phyloP scores from a whole-genome alignment of 2,329 filamentous ascomycete species.

The Aspergillus nomiae region DNA sequence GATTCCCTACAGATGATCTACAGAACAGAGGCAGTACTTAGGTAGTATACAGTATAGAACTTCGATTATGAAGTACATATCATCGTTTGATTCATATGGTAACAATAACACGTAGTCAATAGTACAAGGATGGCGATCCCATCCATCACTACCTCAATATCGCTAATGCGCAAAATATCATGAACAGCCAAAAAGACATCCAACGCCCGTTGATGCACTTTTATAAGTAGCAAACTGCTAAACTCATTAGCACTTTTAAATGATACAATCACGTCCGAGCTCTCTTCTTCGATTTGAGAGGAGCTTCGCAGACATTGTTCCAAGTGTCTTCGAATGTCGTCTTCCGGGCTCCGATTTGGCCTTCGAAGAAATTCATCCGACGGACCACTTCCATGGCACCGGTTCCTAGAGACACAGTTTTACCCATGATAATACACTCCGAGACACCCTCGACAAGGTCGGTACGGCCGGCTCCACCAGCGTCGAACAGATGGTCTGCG shows the following conservation, averaged over 20 bases:
- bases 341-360: slow-evolving; percentile 60
- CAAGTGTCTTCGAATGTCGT: slow-evolving; percentile 68
- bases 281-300: slow-evolving; percentile 13
- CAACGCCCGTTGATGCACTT: slow-evolving; percentile 14
- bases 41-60: too few species aligned
- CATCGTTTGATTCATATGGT: slow-evolving; percentile 5
- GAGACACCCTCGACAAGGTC: slow-evolving; percentile 91
- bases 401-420: slow-evolving; percentile 88
- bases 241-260: slow-evolving; percentile 8
- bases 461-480: slow-evolving; percentile 86
- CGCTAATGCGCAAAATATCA: slow-evolving; percentile 15
- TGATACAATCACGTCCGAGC: slow-evolving; percentile 5
- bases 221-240: slow-evolving; percentile 5
- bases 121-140: slow-evolving; percentile 2
- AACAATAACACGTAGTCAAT: slow-evolving; percentile 2
- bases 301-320: slow-evolving; percentile 23
- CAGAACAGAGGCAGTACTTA: too few species aligned
- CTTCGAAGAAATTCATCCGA: slow-evolving; percentile 66
- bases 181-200: slow-evolving; percentile 3
- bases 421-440: slow-evolving; percentile 98
- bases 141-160: slow-evolving; percentile 10
- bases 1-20: background rate
- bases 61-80: background rate
- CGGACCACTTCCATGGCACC: slow-evolving; percentile 89
- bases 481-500: slow-evolving; percentile 94